Evolutionary conservation across 768 basidiomycete species (phyloP), one percentile per base, ranked within the genome.

Genomic region (Leccinum disarticulatum): DNA sequence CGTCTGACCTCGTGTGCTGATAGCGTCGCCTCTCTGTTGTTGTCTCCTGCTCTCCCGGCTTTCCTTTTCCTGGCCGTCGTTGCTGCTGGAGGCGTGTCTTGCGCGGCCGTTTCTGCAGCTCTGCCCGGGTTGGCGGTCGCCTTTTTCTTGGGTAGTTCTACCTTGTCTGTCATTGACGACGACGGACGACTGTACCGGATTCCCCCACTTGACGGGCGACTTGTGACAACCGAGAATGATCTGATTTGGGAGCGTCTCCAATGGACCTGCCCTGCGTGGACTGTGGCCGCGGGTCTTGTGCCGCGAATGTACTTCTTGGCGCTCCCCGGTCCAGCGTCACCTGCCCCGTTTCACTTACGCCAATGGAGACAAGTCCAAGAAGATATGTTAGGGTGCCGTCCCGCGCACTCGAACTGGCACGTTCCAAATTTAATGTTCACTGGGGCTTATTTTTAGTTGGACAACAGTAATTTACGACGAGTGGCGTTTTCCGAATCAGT

Each of bases 51-150:
- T 47, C 52, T 61, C 43, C 69, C 54, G 30, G 68, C 51, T 60
- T 72, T 73, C 61, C 72, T 72, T 63, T 73, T 73, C 63, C 60
- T 74, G 31, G 62, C 51, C 9, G 62, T 54, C 54, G 52, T 54
- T 54, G 52, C 55, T 52, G 61, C 55, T 52, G 61, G 49, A 31
- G 62, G 56, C 43, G 43, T 54, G 56, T 63, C 66, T 58, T 63
- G 33, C 4, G 22, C 22, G 22, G 22, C 59, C 48, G 54, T 60
- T 47, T 68, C 68, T 61, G 54, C 35, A 36, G 14, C 55, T 57
- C 30, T 61, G 46, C 61, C 28, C 8, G 41, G 17, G 55, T 59
- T 64, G 55, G 56, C 51, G 48, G 61, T 51, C 56, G 64, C 57
- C 54, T 64, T 74, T 68, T 67, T 67, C 63, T 66, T 64, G 61